These are phyloP conservation scores for Gynochthodes officinalis DNA, from an alignment of 257 asterid genomes.

Conservation along the genomic window DNA sequence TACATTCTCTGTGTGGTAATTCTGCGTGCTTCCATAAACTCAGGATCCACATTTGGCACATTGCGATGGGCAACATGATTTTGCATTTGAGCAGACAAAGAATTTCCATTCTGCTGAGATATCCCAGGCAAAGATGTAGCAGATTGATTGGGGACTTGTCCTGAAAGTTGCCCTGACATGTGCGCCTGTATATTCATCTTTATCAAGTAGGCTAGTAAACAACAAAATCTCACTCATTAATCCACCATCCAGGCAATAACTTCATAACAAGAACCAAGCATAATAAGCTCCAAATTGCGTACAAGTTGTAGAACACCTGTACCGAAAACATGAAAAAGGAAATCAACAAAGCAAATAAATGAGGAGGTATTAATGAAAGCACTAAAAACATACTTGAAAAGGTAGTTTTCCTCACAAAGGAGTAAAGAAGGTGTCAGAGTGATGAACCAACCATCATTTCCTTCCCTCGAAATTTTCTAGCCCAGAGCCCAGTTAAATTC, in stretches of 20 bases:
- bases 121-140: constrained; percentile 51
- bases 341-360: not conserved
- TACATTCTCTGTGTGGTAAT: constrained; percentile 62
- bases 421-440: not conserved
- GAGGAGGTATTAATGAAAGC: not conserved
- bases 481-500: too few relatives aligned
- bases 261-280: not conserved
- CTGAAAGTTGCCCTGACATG: constrained; percentile 61
- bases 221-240: constrained; percentile 8
- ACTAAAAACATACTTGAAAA: not conserved
- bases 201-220: constrained; percentile 14
- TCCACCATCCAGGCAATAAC: constrained; percentile 8
- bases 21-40: constrained; percentile 45
- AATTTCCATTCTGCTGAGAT: constrained; percentile 62
- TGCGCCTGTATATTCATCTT: constrained; percentile 63
- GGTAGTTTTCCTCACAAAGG: not conserved
- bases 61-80: constrained; percentile 48
- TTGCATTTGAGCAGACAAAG: constrained; percentile 63
- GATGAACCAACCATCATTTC: too few relatives aligned
- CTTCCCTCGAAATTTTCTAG: too few relatives aligned
- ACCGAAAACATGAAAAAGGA: not conserved
- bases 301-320: not conserved
- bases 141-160: constrained; percentile 61
- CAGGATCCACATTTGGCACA: constrained; percentile 48
- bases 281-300: not conserved